phyloP scores from a whole-genome alignment of 1,139 yeast genomes.

The Blastobotrys arbuscula region DNA sequence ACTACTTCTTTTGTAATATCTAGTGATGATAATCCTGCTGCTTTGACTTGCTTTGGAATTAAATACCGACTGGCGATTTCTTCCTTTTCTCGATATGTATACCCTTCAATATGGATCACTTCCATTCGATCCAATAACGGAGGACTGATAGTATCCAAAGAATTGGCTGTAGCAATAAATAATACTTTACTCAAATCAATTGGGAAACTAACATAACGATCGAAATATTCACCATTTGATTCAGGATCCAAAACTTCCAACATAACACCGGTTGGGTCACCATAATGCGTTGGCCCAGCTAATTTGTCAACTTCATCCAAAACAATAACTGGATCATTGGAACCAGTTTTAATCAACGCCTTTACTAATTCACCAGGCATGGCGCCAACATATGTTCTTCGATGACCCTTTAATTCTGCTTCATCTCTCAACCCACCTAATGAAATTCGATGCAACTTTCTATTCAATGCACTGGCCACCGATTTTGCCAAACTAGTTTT shows the following conservation, averaged over 20 bases:
- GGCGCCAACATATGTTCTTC: constrained; percentile 91
- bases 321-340: constrained; percentile 84
- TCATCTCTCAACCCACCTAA: constrained; percentile 89
- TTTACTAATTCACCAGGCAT: constrained; percentile 86
- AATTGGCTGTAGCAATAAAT: constrained; percentile 89
- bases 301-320: constrained; percentile 89
- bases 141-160: constrained; percentile 64
- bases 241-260: constrained; percentile 90
- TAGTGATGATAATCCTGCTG: constrained; percentile 57
- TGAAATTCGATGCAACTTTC: constrained; percentile 78
- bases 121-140: constrained; percentile 88
- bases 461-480: constrained; percentile 71
- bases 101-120: constrained; percentile 72
- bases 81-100: constrained; percentile 72
- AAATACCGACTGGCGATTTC: constrained; percentile 67
- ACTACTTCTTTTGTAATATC: constrained; percentile 46
- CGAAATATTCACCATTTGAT: constrained; percentile 72
- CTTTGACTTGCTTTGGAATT: constrained; percentile 69
- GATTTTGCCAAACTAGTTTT: constrained; percentile 87
- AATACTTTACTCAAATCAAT: constrained; percentile 78
- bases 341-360: constrained; percentile 69
- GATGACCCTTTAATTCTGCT: constrained; percentile 86
- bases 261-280: constrained; percentile 90
- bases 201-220: constrained; percentile 85
- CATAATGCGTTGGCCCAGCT: constrained; percentile 52